Conservation (phyloP, 2,329 filamentous ascomycete genomes). For the Hypoxylon sp. region DNA sequence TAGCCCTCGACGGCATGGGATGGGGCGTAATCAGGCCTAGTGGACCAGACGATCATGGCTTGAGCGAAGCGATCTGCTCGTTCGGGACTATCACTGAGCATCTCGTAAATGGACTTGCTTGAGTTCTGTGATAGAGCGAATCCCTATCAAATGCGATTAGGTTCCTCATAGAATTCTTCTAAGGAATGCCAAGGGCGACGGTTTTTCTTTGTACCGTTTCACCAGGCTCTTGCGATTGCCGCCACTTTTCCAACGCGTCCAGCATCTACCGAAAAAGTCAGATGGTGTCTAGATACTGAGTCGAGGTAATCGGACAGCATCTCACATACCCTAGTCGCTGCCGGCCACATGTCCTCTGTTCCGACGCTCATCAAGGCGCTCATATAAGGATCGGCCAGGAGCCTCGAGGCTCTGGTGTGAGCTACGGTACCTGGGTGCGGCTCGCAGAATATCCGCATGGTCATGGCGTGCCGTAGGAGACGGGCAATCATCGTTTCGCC, state of each 20-base stretch:
- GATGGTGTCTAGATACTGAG: not conserved
- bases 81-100: conserved; percentile 55
- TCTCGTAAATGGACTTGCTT: conserved; percentile 60
- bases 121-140: conserved; percentile 60
- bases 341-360: conserved; percentile 54
- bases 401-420: conserved; percentile 34
- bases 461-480: conserved; percentile 15
- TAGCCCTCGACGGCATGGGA: not conserved
- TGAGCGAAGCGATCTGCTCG: conserved; percentile 59
- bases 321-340: conserved; percentile 48
- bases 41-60: conserved; percentile 58
- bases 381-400: conserved; percentile 15
- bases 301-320: no score
- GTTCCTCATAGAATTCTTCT: not conserved
- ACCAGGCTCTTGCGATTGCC: conserved; percentile 56
- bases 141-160: conserved; percentile 45
- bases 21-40: conserved; percentile 61
- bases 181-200: not conserved
- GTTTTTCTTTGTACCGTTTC: conserved; percentile 45
- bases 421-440: conserved; percentile 31
- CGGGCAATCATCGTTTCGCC: not conserved
- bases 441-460: conserved; percentile 47
- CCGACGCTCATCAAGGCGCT: not conserved
- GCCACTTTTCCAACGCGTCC: not conserved
- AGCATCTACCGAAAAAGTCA: not conserved